phyloP scores from a whole-genome alignment of 2,329 filamentous ascomycete genomes.

The Stachybotrys chlorohalonatus region DNA sequence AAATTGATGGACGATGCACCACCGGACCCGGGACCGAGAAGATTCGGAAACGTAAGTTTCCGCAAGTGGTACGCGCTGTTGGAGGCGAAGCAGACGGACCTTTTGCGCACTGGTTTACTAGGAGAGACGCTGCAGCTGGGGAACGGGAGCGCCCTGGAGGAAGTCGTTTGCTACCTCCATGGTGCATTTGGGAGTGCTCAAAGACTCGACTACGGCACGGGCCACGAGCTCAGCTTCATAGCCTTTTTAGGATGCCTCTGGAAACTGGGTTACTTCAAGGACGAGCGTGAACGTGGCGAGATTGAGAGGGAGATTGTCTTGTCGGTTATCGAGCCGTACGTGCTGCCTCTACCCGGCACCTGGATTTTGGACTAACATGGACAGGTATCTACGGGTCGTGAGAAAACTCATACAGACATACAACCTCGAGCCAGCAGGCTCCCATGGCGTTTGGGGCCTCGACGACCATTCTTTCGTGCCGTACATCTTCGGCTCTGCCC shows the following conservation, averaged over 20 bases:
- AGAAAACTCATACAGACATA: slow-evolving; percentile 82
- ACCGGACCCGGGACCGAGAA: slow-evolving; percentile 73
- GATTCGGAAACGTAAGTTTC: slow-evolving; percentile 91
- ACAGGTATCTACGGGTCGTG: slow-evolving; percentile 69
- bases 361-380: slow-evolving; percentile 1
- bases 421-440: slow-evolving; percentile 88
- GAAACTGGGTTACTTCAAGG: slow-evolving; percentile 75
- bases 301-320: slow-evolving; percentile 74
- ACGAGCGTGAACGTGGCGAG: slow-evolving; percentile 40
- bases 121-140: slow-evolving; percentile 18
- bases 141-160: slow-evolving; percentile 45
- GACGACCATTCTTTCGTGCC: slow-evolving; percentile 93
- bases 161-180: slow-evolving; percentile 71
- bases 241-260: slow-evolving; percentile 85
- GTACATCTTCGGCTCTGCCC: slow-evolving; percentile 92
- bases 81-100: slow-evolving; percentile 41
- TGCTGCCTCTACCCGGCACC: slow-evolving; percentile 10
- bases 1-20: slow-evolving; percentile 68
- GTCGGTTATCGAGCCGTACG: slow-evolving; percentile 73
- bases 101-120: slow-evolving; percentile 19
- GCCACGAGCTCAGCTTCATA: slow-evolving; percentile 89
- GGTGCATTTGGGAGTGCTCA: slow-evolving; percentile 84
- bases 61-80: slow-evolving; percentile 71
- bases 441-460: slow-evolving; percentile 96
- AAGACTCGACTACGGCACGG: slow-evolving; percentile 88